Evolutionary conservation across 495 filamentous ascomycete genomes (phyloP).

Genomic region (Neurospora intermedia): DNA sequence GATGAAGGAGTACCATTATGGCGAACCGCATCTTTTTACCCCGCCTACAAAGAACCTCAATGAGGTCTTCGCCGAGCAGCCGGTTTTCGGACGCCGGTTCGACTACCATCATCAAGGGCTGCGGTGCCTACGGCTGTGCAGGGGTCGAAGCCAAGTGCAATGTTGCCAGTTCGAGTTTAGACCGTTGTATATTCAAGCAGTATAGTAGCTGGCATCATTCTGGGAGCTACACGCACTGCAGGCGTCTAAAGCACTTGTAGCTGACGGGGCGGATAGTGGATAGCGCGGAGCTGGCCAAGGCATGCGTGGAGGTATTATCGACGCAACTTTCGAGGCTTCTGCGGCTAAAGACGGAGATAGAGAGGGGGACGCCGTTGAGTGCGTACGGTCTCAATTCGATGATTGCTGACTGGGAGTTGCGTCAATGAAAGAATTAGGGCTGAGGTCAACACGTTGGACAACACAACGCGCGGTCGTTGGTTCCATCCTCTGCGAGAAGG

Average conservation of each 20-base stretch:
- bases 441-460: slow-evolving; percentile 1
- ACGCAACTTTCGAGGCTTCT: slow-evolving; percentile 2
- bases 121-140: no score
- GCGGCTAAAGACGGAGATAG: slow-evolving; percentile 4
- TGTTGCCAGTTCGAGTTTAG: no score
- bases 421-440: neutral
- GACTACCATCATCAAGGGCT: no score
- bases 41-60: no score
- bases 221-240: no score
- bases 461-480: neutral
- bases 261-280: neutral
- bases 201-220: no score
- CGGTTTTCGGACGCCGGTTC: no score
- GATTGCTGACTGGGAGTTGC: slow-evolving; percentile 1
- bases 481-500: slow-evolving; percentile 4
- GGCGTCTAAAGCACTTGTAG: no score
- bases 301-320: neutral
- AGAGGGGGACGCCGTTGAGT: slow-evolving; percentile 7
- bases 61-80: no score
- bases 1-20: neutral
- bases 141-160: no score
- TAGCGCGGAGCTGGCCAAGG: neutral
- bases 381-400: slow-evolving; percentile 10
- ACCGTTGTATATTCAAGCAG: no score
- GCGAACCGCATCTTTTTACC: neutral